Conservation (phyloP, 169 alveolate genomes). For the Eimeria necatrix region DNA sequence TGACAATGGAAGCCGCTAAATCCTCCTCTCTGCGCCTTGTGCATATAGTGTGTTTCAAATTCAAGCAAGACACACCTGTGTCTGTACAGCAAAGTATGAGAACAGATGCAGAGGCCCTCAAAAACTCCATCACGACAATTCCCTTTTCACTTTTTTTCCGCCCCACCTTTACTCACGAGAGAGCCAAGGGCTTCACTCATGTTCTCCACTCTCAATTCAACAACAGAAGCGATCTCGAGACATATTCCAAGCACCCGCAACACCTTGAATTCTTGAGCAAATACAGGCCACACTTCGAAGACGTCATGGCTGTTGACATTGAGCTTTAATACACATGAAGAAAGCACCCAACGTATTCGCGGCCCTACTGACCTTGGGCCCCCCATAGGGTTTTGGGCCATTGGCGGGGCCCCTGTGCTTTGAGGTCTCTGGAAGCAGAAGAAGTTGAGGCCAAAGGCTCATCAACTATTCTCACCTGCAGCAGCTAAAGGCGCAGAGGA, state of each 20-base stretch:
- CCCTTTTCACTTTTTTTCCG: slow-evolving; percentile 50
- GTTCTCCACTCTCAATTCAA: slow-evolving; percentile 74
- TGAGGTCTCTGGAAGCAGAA: too few relatives aligned
- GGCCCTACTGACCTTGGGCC: too few relatives aligned
- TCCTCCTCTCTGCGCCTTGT: slow-evolving; percentile 19
- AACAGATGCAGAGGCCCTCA: slow-evolving; percentile 55
- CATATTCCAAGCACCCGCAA: slow-evolving; percentile 59
- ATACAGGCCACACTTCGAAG: slow-evolving; percentile 66
- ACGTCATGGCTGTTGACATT: slow-evolving; percentile 78
- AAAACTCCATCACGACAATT: slow-evolving; percentile 6
- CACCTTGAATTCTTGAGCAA: slow-evolving; percentile 59
- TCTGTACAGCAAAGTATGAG: slow-evolving; percentile 29
- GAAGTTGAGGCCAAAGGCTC: too few relatives aligned
- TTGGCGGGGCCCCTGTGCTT: too few relatives aligned
- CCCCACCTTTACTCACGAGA: slow-evolving; percentile 52
- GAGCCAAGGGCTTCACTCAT: slow-evolving; percentile 75
- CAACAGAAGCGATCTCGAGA: slow-evolving; percentile 42
- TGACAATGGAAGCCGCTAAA: neutral
- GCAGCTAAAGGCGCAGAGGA: too few relatives aligned
- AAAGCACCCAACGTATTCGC: too few relatives aligned
- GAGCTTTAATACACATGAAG: neutral
- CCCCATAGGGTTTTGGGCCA: too few relatives aligned
- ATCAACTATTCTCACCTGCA: too few relatives aligned
- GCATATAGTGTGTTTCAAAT: slow-evolving; percentile 78
- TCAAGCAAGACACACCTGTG: slow-evolving; percentile 50